Evolutionary conservation across 1,284 basidiomycete genomes (phyloP), one percentile per base, ranked within the genome.

Genomic region (Ustilago loliicola): DNA sequence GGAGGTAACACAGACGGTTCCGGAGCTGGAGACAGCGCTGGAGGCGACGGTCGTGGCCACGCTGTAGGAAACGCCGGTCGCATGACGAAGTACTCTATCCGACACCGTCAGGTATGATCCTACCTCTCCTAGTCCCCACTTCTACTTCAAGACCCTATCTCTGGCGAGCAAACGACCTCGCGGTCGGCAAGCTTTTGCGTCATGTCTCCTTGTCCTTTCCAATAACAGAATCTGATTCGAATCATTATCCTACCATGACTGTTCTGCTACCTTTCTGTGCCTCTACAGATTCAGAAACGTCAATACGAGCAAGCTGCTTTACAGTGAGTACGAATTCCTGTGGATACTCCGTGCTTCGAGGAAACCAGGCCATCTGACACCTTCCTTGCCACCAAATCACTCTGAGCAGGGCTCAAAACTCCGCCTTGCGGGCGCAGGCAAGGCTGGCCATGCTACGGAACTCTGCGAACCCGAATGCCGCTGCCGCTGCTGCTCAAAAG

Each of bases 51-150:
- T 38, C 56, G 61, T 29, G 61, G 42, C 11, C 42, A 57, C 15
- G 10, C 38, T 23, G 59, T 58, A 2, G 57, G n/a, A 8, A 48
- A 29, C n/a, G 29, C 29, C 25, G 61, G 70, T 29, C 57, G 56
- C 15, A 66, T 69, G 66, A 48, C 52, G 32, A 74, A 74, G 34
- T 62, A 66, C 11, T 62, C 58, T 8, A 19, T 69, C 32, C 72
- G 66, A 50, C 54, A 66, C 63, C 62, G 55, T 50, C 61, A 73
- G 71, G 71, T 73, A 73, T 73, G 71, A 73, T 52, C 25, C n/a
- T 21, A 45, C 32, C 34, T 17, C 53, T 34, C 21, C 32, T 55
- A 19, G 25, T 48, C 30, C 55, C 29, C 19, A 38, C 6, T 21
- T n/a, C 19, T 45, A n/a, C 21, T 52, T 42, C 40, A 29, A 17